Percentiles rank a stretch among this genome's conserved stretches.
Conservation (phyloP, 192 early-diverging fungal species). For the Coemansia sp. region DNA sequence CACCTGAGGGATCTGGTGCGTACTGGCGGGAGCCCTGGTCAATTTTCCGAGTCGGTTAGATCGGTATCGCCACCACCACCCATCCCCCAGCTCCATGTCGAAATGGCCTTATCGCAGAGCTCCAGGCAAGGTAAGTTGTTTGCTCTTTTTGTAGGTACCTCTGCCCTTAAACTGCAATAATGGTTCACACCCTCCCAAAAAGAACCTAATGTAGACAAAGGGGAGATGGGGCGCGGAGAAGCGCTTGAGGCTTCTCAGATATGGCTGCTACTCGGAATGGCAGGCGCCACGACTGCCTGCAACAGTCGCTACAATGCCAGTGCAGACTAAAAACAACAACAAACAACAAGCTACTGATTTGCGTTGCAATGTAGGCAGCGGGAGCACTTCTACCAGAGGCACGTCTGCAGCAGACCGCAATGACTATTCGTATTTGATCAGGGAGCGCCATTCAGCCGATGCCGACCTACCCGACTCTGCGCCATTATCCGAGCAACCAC, state of each 20-base stretch:
- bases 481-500: slow-evolving; percentile 18
- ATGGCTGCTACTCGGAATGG: background rate
- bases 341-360: background rate
- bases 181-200: background rate
- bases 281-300: background rate
- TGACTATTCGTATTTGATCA: slow-evolving; percentile 47
- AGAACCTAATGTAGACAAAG: background rate
- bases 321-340: background rate
- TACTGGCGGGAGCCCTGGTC: slow-evolving; percentile 13
- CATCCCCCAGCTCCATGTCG: slow-evolving; percentile 23
- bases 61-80: slow-evolving; percentile 35
- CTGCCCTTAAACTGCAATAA: background rate
- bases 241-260: background rate
- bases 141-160: background rate
- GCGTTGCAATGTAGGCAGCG: slow-evolving; percentile 7
- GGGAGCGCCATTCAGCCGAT: slow-evolving; percentile 35
- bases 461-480: slow-evolving; percentile 8
- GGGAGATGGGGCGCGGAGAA: background rate
- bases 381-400: slow-evolving; percentile 14
- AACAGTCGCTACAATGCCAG: slow-evolving; percentile 4
- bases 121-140: slow-evolving; percentile 31
- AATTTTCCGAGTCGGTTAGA: slow-evolving; percentile 19
- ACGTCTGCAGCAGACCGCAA: slow-evolving; percentile 27
- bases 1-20: slow-evolving; percentile 50
- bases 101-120: slow-evolving; percentile 23